Base-by-base conservation (phyloP, 257 asterid species). In the Lithospermum erythrorhizon region DNA sequence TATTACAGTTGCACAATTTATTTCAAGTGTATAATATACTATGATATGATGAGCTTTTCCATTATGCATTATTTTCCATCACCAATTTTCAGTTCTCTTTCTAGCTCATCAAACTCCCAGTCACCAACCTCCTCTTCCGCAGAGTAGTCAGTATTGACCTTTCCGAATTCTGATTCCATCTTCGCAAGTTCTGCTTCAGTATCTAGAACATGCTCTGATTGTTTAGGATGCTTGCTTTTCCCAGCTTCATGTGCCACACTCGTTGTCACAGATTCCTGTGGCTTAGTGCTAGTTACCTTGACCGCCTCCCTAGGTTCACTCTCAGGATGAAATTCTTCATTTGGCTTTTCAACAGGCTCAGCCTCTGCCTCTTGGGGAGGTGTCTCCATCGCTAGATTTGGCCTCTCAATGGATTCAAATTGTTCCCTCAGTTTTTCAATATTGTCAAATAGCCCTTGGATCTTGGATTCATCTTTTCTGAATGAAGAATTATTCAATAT, bases 51-150 rank as follows among this genome's bases (percentile, higher is more conserved):
- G 9, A 35, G 2, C 1, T 1, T 35, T 35, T 6, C 1, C 41
- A 35, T 41, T 11, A 41, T 41, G 49, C 17, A 41, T 14, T 41
- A 41, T 11, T 41, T 41, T 41, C 17, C 17, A 45, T 77, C 86
- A n/a, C 79, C 77, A 55, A 83, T 75, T 63, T 60, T 75, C 65
- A 91, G 66, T 77, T 82, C 97, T 72, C 63, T 84, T 75, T 91
- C 98, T 16, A 91, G 94, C 81, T 91, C 98, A 56, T 88, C 98
- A 20, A 91, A 91, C 73, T 88, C 97, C 97, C 98, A 91, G 56
- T 79, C 95, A 32, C 95, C 86, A 58, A 91, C 79, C 71, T 91
- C 98, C 70, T 91, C 98, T 74, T 86, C 95, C 0, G 80, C 68
- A 18, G 94, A 72, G 81, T 86, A 84, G 47, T 82, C 81, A 60